Percentiles rank a stretch among this genome's conserved stretches.
phyloP scores from a whole-genome alignment of 305 asterid genomes.

The Fraxinus floribunda region DNA sequence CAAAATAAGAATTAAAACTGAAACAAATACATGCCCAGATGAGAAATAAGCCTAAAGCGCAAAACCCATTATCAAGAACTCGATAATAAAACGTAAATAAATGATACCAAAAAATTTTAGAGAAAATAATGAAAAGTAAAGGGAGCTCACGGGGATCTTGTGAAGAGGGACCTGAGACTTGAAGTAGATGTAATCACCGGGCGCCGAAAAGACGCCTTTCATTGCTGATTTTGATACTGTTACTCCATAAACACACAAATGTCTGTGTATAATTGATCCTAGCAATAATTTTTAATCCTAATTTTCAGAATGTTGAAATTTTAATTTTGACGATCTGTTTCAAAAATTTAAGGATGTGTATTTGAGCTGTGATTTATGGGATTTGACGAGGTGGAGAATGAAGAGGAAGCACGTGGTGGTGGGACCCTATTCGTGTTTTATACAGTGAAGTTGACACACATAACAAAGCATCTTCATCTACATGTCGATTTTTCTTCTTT shows the following conservation, averaged over 20 bases:
- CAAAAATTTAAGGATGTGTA: not conserved
- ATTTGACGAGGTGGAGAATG: not conserved
- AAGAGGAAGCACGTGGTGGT: constrained; percentile 24
- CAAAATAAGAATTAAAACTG: constrained; percentile 13
- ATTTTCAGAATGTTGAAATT: not conserved
- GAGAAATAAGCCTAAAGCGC: constrained; percentile 15
- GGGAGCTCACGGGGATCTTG: constrained; percentile 72
- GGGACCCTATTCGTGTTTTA: constrained; percentile 20
- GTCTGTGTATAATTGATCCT: not conserved
- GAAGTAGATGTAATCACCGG: constrained; percentile 96
- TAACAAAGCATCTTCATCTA: not conserved
- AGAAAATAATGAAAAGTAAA: not conserved
- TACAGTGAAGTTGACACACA: too few relatives aligned
- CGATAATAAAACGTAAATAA: not conserved
- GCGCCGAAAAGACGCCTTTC: constrained; percentile 87
- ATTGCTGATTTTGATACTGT: constrained; percentile 44
- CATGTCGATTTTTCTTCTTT: not conserved
- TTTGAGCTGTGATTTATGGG: constrained; percentile 2
- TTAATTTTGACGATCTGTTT: not conserved
- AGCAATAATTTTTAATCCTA: not conserved
- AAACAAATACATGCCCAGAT: constrained; percentile 22
- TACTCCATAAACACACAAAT: constrained; percentile 5
- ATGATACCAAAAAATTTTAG: not conserved
- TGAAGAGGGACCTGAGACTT: constrained; percentile 99
- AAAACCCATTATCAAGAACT: constrained; percentile 29